Evolutionary conservation across 345 rosid genomes (phyloP).

Genomic region (Populus pruinosa): DNA sequence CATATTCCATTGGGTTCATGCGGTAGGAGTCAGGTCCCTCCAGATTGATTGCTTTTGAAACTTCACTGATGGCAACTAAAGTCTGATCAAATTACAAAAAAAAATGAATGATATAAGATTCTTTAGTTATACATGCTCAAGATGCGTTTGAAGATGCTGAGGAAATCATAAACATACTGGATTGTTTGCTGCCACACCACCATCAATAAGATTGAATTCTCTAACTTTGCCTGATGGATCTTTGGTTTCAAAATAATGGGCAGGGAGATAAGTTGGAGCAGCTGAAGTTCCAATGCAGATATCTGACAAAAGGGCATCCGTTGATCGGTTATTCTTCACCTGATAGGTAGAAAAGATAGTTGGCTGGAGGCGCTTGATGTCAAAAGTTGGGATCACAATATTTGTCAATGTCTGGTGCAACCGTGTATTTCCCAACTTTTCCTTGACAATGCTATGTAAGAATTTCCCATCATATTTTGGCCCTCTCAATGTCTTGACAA

Average conservation of each 20-base stretch:
- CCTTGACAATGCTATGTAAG: too few species aligned
- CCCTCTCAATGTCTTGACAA: constrained; percentile 44
- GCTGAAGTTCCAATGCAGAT: constrained; percentile 64
- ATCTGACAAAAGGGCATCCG: constrained; percentile 54
- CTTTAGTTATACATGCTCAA: too few species aligned
- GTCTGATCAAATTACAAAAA: too few species aligned
- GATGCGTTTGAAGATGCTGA: background rate
- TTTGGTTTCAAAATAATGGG: constrained; percentile 36
- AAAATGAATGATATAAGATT: too few species aligned
- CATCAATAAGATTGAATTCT: constrained; percentile 69
- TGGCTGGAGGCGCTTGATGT: constrained; percentile 66
- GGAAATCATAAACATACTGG: constrained; percentile 29
- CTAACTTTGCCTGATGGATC: constrained; percentile 32
- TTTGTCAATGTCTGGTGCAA: constrained; percentile 37
- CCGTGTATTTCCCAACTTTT: too few species aligned
- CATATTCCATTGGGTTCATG: constrained; percentile 44
- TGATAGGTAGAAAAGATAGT: constrained; percentile 51
- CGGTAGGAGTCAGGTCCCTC: constrained; percentile 40
- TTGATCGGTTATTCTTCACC: constrained; percentile 33
- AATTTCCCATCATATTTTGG: constrained; percentile 8
- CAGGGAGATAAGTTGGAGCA: constrained; percentile 67
- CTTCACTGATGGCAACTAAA: constrained; percentile 1
- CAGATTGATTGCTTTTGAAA: constrained; percentile 39
- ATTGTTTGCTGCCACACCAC: constrained; percentile 77
- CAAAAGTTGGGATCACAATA: constrained; percentile 72